Evolutionary conservation across 768 basidiomycete species (phyloP).

Genomic region (Boletus sp.): DNA sequence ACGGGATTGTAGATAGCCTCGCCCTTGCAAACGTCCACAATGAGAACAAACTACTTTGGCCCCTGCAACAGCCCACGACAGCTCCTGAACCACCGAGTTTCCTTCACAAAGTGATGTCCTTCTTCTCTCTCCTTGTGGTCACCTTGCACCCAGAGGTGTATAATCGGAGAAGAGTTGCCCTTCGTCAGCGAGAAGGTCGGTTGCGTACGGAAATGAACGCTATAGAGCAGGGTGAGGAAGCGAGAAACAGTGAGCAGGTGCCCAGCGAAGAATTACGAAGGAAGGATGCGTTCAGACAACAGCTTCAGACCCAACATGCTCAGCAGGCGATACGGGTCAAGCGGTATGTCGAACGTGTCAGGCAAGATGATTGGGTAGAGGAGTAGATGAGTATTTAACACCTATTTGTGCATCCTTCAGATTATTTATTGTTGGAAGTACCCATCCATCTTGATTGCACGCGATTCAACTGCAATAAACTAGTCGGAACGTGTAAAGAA

Average conservation of each 20-base stretch:
- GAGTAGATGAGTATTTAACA: constrained; percentile 36
- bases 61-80: constrained; percentile 16
- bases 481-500: neutral
- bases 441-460: constrained; percentile 1
- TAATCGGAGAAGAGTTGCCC: constrained; percentile 57
- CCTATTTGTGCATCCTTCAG: neutral
- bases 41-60: constrained; percentile 53
- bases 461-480: neutral
- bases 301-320: constrained; percentile 46
- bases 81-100: constrained; percentile 42
- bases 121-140: constrained; percentile 52
- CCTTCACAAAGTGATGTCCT: constrained; percentile 48
- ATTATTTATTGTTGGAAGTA: constrained; percentile 1
- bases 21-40: constrained; percentile 54
- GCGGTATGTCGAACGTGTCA: constrained; percentile 61
- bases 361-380: constrained; percentile 65
- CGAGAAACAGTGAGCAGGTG: constrained; percentile 29
- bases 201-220: constrained; percentile 62
- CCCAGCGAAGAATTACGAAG: constrained; percentile 33
- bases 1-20: constrained; percentile 45
- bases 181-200: constrained; percentile 61
- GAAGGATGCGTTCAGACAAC: constrained; percentile 32
- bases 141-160: constrained; percentile 74
- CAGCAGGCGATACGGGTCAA: constrained; percentile 60
- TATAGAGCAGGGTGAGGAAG: constrained; percentile 24